Percentiles rank a stretch among this genome's conserved stretches.
Evolutionary conservation across 1,284 basidiomycete genomes (phyloP).

Genomic region (Paramarasmius palmivorus): DNA sequence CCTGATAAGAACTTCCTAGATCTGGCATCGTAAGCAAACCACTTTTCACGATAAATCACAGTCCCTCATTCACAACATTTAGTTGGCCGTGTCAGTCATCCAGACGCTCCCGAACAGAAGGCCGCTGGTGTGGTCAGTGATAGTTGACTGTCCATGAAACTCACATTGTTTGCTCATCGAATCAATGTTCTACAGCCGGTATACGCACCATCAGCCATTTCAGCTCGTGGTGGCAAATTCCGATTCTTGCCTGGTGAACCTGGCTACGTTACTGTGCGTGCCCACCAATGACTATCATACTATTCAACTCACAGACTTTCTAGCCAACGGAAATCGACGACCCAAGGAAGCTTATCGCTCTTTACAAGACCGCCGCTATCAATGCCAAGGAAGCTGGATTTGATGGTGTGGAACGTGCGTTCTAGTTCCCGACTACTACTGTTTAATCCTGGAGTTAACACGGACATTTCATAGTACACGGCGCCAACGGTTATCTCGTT

Average conservation of each 20-base stretch:
- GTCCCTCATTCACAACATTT: background rate
- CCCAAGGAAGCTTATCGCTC: slow-evolving; percentile 38
- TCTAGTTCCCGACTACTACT: too few relatives aligned
- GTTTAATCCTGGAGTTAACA: too few relatives aligned
- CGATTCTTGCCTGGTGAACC: slow-evolving; percentile 31
- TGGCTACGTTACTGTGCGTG: slow-evolving; percentile 30
- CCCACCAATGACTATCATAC: too few relatives aligned
- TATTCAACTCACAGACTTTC: too few relatives aligned
- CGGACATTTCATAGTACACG: slow-evolving; percentile 36
- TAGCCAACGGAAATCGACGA: slow-evolving; percentile 42
- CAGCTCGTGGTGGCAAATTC: slow-evolving; percentile 38
- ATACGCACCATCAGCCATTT: slow-evolving; percentile 34
- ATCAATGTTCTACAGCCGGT: slow-evolving; percentile 27
- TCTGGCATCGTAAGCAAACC: too few relatives aligned
- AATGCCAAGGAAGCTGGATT: slow-evolving; percentile 34
- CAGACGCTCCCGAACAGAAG: slow-evolving; percentile 23
- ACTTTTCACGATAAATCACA: background rate
- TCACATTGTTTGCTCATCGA: slow-evolving; percentile 16
- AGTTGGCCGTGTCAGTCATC: slow-evolving; percentile 23
- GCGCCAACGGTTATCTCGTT: slow-evolving; percentile 50
- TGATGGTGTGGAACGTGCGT: slow-evolving; percentile 60
- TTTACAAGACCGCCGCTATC: slow-evolving; percentile 52
- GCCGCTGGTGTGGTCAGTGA: slow-evolving; percentile 12
- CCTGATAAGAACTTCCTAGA: too few relatives aligned
- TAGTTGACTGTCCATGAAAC: too few relatives aligned